Evolutionary conservation across 2,329 filamentous ascomycete genomes (phyloP), one percentile per base, ranked within the genome.

Genomic region (Exophiala alcalophila): DNA sequence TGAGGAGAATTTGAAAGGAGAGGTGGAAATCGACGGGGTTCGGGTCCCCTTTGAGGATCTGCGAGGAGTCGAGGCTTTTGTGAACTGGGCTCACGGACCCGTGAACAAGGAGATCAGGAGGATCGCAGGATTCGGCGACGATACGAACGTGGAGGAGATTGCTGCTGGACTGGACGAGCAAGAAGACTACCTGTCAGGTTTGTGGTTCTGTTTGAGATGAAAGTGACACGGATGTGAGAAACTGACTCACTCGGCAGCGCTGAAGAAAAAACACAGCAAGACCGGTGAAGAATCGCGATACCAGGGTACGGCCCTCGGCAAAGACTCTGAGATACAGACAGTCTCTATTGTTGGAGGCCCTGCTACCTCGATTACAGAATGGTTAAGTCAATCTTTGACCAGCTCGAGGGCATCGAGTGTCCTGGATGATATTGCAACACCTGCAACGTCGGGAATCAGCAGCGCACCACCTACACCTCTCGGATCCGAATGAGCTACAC

Each of bases 221-320:
- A 21, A 27, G 28, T 46, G 47, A 47, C 23, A 30, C 18, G 21
- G 26, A 20, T 14, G 31, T 18, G 32, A n/a, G n/a, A n/a, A 42
- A 33, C 37, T 47, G 21, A 48, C 30, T 44, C 5, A 10, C 36
- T 18, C 20, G 18, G 11, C 53, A 86, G 84, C 81, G 4, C 70
- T 97, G 28, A 96, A 94, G 66, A 92, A 90, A 67, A 95, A 94
- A 61, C 86, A 94, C 64, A 89, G 83, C 67, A 94, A 92, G 57
- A 86, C 84, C 1, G 86, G 85, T 50, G 88, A 94, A 58, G 89
- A 94, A 59, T 83, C 83, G 7, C 83, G 91, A 58, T 94, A 88
- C 63, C 80, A 84, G 54, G 88, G 87, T 20, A 95, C 91, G 0
- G 77, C 92, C 0, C 72, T 97, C 8, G 91, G 91, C 3, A 82